Conservation (phyloP, 768 basidiomycete species). For the Phlebiopsis gigantea region DNA sequence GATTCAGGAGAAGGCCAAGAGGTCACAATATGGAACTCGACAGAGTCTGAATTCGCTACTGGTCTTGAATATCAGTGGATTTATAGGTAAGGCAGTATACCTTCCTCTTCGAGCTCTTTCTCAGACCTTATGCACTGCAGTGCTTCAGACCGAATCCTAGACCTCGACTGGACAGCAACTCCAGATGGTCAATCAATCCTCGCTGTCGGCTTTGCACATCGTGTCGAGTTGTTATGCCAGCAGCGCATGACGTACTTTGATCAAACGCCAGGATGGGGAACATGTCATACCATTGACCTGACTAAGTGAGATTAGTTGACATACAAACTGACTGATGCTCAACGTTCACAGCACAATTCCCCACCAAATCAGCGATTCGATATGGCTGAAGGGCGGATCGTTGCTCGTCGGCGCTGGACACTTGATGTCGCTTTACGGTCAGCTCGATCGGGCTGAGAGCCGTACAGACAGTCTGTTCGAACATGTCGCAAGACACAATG, state of each 20-base stretch:
- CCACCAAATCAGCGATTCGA: constrained; percentile 79
- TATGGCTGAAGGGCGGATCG: constrained; percentile 83
- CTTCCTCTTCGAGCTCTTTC: constrained; percentile 9
- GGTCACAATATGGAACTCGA: constrained; percentile 94
- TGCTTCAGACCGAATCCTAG: constrained; percentile 56
- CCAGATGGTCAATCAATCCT: constrained; percentile 87
- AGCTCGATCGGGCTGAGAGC: constrained; percentile 24
- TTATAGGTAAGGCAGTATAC: constrained; percentile 43
- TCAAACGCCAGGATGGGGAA: constrained; percentile 72
- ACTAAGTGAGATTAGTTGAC: constrained; percentile 42
- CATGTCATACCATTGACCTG: constrained; percentile 67
- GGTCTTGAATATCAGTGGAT: constrained; percentile 73
- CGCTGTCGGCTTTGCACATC: constrained; percentile 79
- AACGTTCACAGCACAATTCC: constrained; percentile 56
- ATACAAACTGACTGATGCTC: neutral
- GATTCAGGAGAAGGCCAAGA: constrained; percentile 59
- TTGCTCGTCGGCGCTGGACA: constrained; percentile 80
- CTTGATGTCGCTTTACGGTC: constrained; percentile 77
- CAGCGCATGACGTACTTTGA: constrained; percentile 92
- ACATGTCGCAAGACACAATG: constrained; percentile 76
- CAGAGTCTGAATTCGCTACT: constrained; percentile 87
- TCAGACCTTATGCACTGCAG: constrained; percentile 12
- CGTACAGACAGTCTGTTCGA: constrained; percentile 61
- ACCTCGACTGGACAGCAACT: constrained; percentile 92
- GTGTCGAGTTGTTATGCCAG: constrained; percentile 84